phyloP scores from a whole-genome alignment of 495 filamentous ascomycete species.

The Chaetomium tenue region DNA sequence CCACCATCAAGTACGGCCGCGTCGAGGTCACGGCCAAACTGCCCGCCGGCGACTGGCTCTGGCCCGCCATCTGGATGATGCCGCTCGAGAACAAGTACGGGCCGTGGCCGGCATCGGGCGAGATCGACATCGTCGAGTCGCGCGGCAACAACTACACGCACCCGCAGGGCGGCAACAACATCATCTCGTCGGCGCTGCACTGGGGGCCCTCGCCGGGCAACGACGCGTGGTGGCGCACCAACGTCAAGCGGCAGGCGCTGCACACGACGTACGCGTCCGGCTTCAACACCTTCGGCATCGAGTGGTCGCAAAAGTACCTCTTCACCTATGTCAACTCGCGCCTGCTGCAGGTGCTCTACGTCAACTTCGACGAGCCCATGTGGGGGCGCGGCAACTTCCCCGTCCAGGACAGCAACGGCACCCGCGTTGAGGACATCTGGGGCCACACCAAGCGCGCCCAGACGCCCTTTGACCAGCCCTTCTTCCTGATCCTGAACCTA shows the following conservation, averaged over 20 bases:
- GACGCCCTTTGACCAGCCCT: slow-evolving; percentile 77
- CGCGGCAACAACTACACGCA: slow-evolving; percentile 79
- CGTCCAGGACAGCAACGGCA: slow-evolving; percentile 63
- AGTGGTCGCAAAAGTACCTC: slow-evolving; percentile 86
- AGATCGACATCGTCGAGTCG: slow-evolving; percentile 79
- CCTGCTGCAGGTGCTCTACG: slow-evolving; percentile 75
- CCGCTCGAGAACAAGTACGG: slow-evolving; percentile 71
- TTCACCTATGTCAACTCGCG: slow-evolving; percentile 83
- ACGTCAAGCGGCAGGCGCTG: slow-evolving; percentile 69
- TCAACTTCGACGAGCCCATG: slow-evolving; percentile 67
- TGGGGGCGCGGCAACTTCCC: slow-evolving; percentile 78
- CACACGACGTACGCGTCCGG: slow-evolving; percentile 69
- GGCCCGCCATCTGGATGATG: slow-evolving; percentile 93
- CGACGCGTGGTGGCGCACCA: slow-evolving; percentile 75
- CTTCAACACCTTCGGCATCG: slow-evolving; percentile 74
- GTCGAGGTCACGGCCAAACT: slow-evolving; percentile 76
- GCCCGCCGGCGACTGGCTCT: slow-evolving; percentile 79
- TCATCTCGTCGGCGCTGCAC: slow-evolving; percentile 75
- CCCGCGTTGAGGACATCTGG: slow-evolving; percentile 66
- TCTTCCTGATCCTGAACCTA: slow-evolving; percentile 79
- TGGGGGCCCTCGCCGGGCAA: slow-evolving; percentile 65
- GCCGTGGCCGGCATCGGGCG: slow-evolving; percentile 75
- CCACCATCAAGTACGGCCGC: slow-evolving; percentile 74
- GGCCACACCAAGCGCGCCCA: slow-evolving; percentile 56
- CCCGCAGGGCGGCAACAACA: slow-evolving; percentile 74